Conservation (phyloP, 495 filamentous ascomycete species). For the Penicillium turbatum region DNA sequence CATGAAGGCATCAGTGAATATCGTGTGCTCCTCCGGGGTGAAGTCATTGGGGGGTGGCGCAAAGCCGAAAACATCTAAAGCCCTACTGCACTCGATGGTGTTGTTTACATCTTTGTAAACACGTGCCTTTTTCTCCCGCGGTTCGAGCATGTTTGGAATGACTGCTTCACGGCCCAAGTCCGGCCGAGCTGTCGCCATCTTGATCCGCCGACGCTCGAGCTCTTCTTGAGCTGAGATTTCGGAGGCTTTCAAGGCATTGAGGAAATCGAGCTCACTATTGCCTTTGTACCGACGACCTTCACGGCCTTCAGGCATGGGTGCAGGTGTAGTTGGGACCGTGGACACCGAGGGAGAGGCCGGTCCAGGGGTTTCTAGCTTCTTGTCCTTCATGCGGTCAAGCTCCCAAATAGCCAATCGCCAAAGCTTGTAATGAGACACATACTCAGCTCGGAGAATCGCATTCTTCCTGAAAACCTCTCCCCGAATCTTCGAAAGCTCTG, state of each 20-base stretch:
- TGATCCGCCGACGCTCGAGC: constrained; percentile 61
- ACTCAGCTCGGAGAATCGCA: constrained; percentile 39
- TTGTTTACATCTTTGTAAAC: constrained; percentile 73
- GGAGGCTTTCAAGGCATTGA: constrained; percentile 72
- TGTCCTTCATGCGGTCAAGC: constrained; percentile 60
- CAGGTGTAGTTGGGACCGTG: constrained; percentile 36
- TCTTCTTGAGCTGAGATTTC: constrained; percentile 71
- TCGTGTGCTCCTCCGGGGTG: constrained; percentile 68
- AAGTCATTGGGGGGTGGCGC: constrained; percentile 79
- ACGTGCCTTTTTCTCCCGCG: constrained; percentile 37
- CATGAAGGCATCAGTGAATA: constrained; percentile 75
- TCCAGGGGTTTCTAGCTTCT: constrained; percentile 46
- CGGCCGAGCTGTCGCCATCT: constrained; percentile 63
- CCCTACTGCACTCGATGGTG: constrained; percentile 58
- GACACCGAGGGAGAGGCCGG: constrained; percentile 47
- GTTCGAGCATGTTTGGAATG: constrained; percentile 73
- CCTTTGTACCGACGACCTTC: constrained; percentile 59
- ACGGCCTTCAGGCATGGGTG: constrained; percentile 51
- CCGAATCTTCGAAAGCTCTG: constrained; percentile 36
- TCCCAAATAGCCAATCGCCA: constrained; percentile 50
- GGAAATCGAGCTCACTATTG: constrained; percentile 71
- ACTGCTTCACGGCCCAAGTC: constrained; percentile 80
- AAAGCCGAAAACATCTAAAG: constrained; percentile 67
- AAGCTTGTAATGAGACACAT: constrained; percentile 41
- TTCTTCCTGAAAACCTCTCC: constrained; percentile 43